Percentiles rank a stretch among this genome's conserved stretches.
Conservation (phyloP, 352 stramenopile genomes). For the Phytophthora megakarya region DNA sequence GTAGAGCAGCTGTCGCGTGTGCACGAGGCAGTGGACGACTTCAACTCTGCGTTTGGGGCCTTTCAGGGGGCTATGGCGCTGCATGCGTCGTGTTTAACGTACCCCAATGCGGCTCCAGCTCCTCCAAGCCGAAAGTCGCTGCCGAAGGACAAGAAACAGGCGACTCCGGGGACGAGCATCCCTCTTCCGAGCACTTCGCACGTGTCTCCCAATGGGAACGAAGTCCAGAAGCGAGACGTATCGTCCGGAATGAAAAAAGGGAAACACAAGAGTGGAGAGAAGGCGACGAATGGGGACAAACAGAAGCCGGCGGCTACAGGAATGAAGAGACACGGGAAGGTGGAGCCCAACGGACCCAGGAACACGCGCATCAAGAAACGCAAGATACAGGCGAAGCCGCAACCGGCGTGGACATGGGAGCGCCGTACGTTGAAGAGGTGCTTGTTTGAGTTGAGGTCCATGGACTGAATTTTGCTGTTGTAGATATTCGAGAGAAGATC, state of each 20-base stretch:
- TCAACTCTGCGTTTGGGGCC: constrained; percentile 73
- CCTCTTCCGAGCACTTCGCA: constrained; percentile 32
- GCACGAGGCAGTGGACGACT: constrained; percentile 73
- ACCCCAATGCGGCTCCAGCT: constrained; percentile 40
- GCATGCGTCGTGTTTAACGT: constrained; percentile 75
- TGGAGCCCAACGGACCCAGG: constrained; percentile 12
- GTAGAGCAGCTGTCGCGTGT: constrained; percentile 67
- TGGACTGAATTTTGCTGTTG: constrained; percentile 3
- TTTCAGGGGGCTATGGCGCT: constrained; percentile 82
- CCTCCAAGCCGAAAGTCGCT: constrained; percentile 23
- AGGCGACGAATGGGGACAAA: constrained; percentile 6
- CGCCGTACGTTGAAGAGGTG: constrained; percentile 51
- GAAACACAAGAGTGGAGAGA: constrained; percentile 9
- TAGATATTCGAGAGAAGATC: constrained; percentile 79
- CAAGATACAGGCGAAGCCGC: constrained; percentile 38
- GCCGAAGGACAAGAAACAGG: constrained; percentile 20
- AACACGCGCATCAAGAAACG: constrained; percentile 29
- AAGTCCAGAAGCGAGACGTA: neutral
- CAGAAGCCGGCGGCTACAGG: constrained; percentile 9
- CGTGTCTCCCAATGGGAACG: constrained; percentile 10
- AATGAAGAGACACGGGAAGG: constrained; percentile 33
- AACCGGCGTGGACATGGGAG: constrained; percentile 78
- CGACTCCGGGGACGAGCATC: constrained; percentile 41
- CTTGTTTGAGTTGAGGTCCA: neutral
- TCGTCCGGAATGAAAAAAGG: constrained; percentile 2